Conservation (phyloP, 2,329 filamentous ascomycete species). For the Geosmithia morbida region DNA sequence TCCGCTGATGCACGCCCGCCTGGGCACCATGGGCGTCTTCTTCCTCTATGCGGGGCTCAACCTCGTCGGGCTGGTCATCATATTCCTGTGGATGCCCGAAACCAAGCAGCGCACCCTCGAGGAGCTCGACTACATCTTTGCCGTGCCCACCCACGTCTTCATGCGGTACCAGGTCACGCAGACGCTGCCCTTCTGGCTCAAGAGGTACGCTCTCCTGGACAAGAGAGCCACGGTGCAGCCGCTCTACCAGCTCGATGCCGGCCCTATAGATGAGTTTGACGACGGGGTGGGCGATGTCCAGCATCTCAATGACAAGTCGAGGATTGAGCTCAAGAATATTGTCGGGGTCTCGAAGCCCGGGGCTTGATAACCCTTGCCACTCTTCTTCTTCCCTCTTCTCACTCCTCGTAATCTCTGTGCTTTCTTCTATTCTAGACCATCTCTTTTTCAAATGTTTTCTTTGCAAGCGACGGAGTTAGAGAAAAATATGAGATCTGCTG, state of each 20-base stretch:
- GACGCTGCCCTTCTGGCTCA: conserved; percentile 46
- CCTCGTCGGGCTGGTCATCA: conserved; percentile 36
- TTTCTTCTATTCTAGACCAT: neutral
- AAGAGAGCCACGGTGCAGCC: conserved; percentile 25
- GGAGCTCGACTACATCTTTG: conserved; percentile 45
- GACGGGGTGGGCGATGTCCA: conserved; percentile 14
- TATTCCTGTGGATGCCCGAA: conserved; percentile 42
- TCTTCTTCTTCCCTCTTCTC: neutral
- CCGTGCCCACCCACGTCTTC: conserved; percentile 42
- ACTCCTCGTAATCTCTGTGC: neutral
- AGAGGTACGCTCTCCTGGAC: conserved; percentile 37
- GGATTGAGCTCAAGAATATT: conserved; percentile 21
- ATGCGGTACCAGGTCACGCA: conserved; percentile 41
- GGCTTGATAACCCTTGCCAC: neutral
- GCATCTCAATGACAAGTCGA: conserved; percentile 22
- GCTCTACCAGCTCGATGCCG: conserved; percentile 24
- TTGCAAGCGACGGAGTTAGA: neutral
- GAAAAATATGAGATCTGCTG: neutral
- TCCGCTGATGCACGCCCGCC: conserved; percentile 34
- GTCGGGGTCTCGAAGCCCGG: conserved; percentile 10
- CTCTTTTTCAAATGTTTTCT: too few species aligned
- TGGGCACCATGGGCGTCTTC: conserved; percentile 34
- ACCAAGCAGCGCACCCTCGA: conserved; percentile 41
- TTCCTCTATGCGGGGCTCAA: conserved; percentile 42
- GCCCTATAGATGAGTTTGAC: conserved; percentile 1